A percentile compares a stretch with the other conserved stretches of the same genome.
Evolutionary conservation across 1,139 yeast species (phyloP).

Genomic region (Kodamaea fungicola): DNA sequence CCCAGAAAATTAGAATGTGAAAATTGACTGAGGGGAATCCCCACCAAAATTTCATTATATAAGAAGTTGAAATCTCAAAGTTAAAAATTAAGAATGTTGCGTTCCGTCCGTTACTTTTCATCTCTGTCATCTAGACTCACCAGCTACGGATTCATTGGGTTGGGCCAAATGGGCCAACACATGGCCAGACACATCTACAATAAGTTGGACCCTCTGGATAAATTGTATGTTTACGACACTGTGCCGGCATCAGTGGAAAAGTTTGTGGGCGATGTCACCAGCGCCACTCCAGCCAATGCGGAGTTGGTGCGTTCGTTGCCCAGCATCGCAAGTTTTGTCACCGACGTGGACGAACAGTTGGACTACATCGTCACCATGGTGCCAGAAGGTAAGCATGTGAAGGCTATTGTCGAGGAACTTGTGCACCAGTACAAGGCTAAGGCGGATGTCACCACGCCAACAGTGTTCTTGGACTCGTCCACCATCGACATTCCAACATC

Average conservation of each 20-base stretch:
- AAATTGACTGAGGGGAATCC: conserved; percentile 3
- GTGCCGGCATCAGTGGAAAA: conserved; percentile 26
- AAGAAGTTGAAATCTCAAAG: not conserved
- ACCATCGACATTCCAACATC: conserved; percentile 56
- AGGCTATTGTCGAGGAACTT: conserved; percentile 40
- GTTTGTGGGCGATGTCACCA: conserved; percentile 26
- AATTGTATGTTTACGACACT: conserved; percentile 45
- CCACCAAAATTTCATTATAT: conserved; percentile 1
- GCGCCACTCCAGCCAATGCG: conserved; percentile 21
- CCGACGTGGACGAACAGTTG: conserved; percentile 36
- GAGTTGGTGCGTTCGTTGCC: conserved; percentile 20
- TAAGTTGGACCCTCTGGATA: conserved; percentile 37
- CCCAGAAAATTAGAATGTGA: not conserved
- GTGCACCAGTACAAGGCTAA: conserved; percentile 24
- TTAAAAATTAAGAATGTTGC: conserved; percentile 9
- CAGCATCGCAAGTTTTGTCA: conserved; percentile 28
- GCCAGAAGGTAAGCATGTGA: conserved; percentile 57
- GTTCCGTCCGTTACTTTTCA: conserved; percentile 21
- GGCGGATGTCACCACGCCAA: conserved; percentile 10
- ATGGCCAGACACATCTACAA: conserved; percentile 55
- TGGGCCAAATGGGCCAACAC: conserved; percentile 60
- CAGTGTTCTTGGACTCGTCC: conserved; percentile 47
- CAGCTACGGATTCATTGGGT: conserved; percentile 53
- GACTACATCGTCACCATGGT: conserved; percentile 54
- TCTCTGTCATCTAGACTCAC: conserved; percentile 14